Conservation (phyloP, 2,329 filamentous ascomycete genomes). For the Huntiella abstrusa region DNA sequence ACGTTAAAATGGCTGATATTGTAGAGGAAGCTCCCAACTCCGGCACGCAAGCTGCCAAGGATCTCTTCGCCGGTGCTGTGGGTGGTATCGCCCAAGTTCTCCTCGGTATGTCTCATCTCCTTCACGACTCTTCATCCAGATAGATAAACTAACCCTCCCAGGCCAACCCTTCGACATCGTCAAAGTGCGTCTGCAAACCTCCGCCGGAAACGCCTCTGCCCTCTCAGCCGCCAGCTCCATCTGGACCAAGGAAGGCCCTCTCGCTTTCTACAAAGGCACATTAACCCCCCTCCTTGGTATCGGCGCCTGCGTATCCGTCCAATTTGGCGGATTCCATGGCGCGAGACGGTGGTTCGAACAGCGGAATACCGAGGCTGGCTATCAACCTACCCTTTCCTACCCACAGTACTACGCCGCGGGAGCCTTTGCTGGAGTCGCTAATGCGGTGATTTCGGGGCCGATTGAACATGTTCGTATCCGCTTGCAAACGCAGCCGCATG, state of each 20-base stretch:
- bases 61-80: conserved; percentile 75
- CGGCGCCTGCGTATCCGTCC: conserved; percentile 91
- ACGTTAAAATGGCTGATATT: conserved; percentile 7
- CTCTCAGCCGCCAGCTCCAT: conserved; percentile 67
- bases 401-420: conserved; percentile 77
- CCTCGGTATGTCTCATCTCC: conserved; percentile 44
- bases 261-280: conserved; percentile 97
- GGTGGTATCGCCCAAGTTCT: conserved; percentile 89
- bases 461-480: conserved; percentile 96
- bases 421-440: conserved; percentile 81
- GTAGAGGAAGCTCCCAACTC: conserved; percentile 14
- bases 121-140: background rate
- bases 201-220: conserved; percentile 60
- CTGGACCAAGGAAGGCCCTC: conserved; percentile 67
- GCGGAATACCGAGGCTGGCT: conserved; percentile 43
- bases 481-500: conserved; percentile 90
- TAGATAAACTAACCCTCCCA: conserved; percentile 16
- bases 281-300: conserved; percentile 89
- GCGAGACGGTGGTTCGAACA: conserved; percentile 73
- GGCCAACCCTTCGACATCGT: conserved; percentile 74
- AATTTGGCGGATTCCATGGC: conserved; percentile 93
- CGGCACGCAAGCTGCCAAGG: conserved; percentile 53
- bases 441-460: conserved; percentile 70
- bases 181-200: conserved; percentile 92
- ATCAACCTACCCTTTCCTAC: conserved; percentile 47